A percentile compares a stretch with the other conserved stretches of the same genome.
phyloP scores from a whole-genome alignment of 495 filamentous ascomycete genomes.

The Tuber calosporum region DNA sequence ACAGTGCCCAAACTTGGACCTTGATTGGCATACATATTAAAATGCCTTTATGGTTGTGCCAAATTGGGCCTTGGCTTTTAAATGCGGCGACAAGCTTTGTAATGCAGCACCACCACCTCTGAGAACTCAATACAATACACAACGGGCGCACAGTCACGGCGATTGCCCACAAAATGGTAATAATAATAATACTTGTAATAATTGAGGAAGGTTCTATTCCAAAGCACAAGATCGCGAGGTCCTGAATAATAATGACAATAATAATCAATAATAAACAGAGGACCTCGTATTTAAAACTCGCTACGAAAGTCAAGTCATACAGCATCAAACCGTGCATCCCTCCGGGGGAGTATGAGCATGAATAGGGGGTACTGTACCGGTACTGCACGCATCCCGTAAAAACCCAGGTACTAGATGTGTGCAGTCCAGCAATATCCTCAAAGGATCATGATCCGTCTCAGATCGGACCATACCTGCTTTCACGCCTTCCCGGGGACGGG shows the following conservation, averaged over 20 bases:
- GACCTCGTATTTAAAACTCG: neutral
- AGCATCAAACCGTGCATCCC: neutral
- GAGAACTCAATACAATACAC: neutral
- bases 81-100: neutral
- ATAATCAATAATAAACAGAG: neutral
- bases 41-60: too few relatives aligned
- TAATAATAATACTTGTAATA: too few relatives aligned
- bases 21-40: too few relatives aligned
- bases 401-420: neutral
- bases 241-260: too few relatives aligned
- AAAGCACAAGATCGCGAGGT: neutral
- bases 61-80: neutral
- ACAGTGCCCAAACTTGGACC: too few relatives aligned
- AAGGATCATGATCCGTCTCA: conserved; percentile 1
- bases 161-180: neutral
- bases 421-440: neutral
- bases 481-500: neutral
- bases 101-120: neutral
- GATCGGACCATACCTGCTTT: neutral
- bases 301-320: neutral
- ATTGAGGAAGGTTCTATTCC: neutral
- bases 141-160: neutral
- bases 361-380: too few relatives aligned
- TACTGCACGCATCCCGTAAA: too few relatives aligned
- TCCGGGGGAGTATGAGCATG: neutral